Percentiles rank a stretch among this genome's conserved stretches.
phyloP scores from a whole-genome alignment of 805 yeast species.

The Grigorovia yakushimaensis region DNA sequence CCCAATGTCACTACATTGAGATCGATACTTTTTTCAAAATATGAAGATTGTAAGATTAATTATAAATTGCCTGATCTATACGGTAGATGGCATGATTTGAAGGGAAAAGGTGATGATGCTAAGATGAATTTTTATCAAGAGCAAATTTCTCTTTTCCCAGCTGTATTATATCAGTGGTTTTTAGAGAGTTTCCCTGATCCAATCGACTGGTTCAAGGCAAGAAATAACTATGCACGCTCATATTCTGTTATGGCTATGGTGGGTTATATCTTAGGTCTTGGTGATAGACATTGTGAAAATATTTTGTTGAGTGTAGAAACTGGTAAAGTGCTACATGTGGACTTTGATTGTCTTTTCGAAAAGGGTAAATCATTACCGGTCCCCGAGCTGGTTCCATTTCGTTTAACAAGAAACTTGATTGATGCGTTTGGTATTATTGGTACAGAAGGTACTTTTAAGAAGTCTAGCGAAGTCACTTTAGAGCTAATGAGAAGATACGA shows the following conservation, averaged over 20 bases:
- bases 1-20: slow-evolving; percentile 65
- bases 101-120: slow-evolving; percentile 15
- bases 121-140: slow-evolving; percentile 20
- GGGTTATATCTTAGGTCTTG: slow-evolving; percentile 87
- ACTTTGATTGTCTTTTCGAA: slow-evolving; percentile 92
- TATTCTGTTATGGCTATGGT: slow-evolving; percentile 96
- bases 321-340: slow-evolving; percentile 86
- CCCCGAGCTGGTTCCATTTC: slow-evolving; percentile 92
- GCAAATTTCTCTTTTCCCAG: slow-evolving; percentile 36
- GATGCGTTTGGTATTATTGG: slow-evolving; percentile 87
- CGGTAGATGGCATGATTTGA: slow-evolving; percentile 25
- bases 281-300: slow-evolving; percentile 95
- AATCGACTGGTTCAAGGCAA: slow-evolving; percentile 69
- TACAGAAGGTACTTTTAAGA: slow-evolving; percentile 82
- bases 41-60: slow-evolving; percentile 33
- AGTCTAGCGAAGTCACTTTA: slow-evolving; percentile 77
- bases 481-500: slow-evolving; percentile 66
- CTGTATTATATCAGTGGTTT: slow-evolving; percentile 82
- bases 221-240: slow-evolving; percentile 66
- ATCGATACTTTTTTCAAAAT: slow-evolving; percentile 41
- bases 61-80: slow-evolving; percentile 17
- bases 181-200: slow-evolving; percentile 86
- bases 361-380: slow-evolving; percentile 61
- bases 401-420: slow-evolving; percentile 78
- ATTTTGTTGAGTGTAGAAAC: slow-evolving; percentile 59